Evolutionary conservation across 2,329 filamentous ascomycete species (phyloP).

Genomic region (Pseudopithomyces maydicus): DNA sequence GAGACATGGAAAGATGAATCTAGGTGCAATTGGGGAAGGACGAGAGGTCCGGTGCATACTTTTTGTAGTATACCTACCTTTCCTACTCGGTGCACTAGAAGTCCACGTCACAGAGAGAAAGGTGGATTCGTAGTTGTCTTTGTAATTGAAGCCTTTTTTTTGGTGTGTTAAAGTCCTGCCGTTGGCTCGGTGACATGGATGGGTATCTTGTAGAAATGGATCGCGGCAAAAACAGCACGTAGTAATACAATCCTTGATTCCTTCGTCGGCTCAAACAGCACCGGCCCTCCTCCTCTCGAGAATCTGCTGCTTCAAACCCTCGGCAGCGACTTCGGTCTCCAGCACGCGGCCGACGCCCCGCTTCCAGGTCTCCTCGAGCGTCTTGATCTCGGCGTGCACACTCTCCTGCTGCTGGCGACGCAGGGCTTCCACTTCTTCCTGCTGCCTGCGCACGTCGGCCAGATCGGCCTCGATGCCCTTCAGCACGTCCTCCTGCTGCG

Average conservation of each 20-base stretch:
- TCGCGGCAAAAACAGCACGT: background rate
- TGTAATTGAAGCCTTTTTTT: background rate
- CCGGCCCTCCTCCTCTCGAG: conserved; percentile 41
- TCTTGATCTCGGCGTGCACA: conserved; percentile 72
- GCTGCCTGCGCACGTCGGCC: conserved; percentile 66
- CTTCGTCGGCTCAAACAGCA: conserved; percentile 26
- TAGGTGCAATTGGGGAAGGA: no score
- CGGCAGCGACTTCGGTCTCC: conserved; percentile 85
- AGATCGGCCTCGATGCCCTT: conserved; percentile 75
- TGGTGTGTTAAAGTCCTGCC: no score
- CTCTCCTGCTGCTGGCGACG: conserved; percentile 73
- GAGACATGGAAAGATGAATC: no score
- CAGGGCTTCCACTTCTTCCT: conserved; percentile 74
- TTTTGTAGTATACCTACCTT: no score
- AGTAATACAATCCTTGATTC: background rate
- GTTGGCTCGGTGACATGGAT: background rate
- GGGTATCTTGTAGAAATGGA: conserved; percentile 3
- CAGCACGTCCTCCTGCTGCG: conserved; percentile 75
- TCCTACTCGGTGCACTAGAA: no score
- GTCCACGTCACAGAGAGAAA: background rate
- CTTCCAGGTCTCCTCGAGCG: conserved; percentile 79
- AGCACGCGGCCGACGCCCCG: conserved; percentile 77
- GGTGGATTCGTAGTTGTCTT: background rate
- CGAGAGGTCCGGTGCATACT: no score
- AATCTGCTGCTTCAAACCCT: conserved; percentile 61